phyloP scores from a whole-genome alignment of 2,329 filamentous ascomycete genomes.

The Chaetomium sp. region DNA sequence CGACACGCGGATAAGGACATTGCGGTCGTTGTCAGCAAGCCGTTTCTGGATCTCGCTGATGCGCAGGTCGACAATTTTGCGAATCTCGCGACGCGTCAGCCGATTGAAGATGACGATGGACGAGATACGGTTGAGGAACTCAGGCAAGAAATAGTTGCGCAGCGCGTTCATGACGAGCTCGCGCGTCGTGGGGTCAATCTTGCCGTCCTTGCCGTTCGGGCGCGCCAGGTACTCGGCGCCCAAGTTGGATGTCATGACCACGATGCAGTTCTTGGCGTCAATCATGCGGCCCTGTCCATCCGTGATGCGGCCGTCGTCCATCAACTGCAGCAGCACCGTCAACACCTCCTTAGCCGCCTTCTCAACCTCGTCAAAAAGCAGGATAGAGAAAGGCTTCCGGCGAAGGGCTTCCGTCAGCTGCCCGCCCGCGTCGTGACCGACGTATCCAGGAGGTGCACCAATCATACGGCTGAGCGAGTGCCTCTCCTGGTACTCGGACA shows the following conservation, averaged over 20 bases:
- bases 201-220: conserved; percentile 69
- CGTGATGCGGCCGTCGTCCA: conserved; percentile 98
- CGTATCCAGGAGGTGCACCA: conserved; percentile 91
- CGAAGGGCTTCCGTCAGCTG: conserved; percentile 93
- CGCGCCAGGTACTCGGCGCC: conserved; percentile 90
- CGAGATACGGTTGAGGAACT: conserved; percentile 97
- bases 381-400: conserved; percentile 91
- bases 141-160: conserved; percentile 93
- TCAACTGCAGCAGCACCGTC: conserved; percentile 95
- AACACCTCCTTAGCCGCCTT: conserved; percentile 97
- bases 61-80: conserved; percentile 90
- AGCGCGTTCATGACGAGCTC: conserved; percentile 88
- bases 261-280: conserved; percentile 95
- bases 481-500: conserved; percentile 98
- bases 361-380: conserved; percentile 96
- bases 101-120: conserved; percentile 98
- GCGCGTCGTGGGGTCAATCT: conserved; percentile 75
- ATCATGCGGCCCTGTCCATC: conserved; percentile 94
- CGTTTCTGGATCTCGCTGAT: conserved; percentile 86
- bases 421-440: conserved; percentile 91
- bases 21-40: conserved; percentile 75
- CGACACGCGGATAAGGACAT: conserved; percentile 75
- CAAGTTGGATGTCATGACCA: conserved; percentile 98
- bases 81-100: conserved; percentile 80
- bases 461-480: conserved; percentile 97